Evolutionary conservation across 331 rosid genomes (phyloP).

Genomic region (Quercus phellos): DNA sequence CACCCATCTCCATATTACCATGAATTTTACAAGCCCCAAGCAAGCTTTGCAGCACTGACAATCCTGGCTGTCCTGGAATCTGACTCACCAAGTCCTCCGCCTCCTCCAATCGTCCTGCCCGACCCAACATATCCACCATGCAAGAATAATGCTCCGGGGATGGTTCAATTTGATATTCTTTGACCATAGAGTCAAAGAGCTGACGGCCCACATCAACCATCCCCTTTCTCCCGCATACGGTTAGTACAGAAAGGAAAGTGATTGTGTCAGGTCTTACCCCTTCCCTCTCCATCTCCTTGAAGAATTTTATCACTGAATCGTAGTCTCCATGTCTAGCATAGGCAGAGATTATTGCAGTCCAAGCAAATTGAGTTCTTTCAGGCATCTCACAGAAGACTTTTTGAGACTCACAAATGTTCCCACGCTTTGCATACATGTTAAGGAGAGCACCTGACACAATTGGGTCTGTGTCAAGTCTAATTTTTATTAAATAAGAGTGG

Average conservation of each 20-base stretch:
- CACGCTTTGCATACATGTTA: constrained; percentile 95
- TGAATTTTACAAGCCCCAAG: constrained; percentile 76
- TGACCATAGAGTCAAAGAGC: constrained; percentile 57
- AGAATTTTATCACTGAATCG: constrained; percentile 55
- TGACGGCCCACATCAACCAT: constrained; percentile 61
- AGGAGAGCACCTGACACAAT: constrained; percentile 69
- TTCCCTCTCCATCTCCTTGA: constrained; percentile 58
- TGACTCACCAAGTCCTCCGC: constrained; percentile 55
- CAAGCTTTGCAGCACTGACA: constrained; percentile 71
- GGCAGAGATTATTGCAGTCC: constrained; percentile 84
- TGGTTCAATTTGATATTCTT: constrained; percentile 59
- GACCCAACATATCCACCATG: constrained; percentile 86
- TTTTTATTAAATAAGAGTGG: constrained; percentile 61
- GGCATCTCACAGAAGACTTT: constrained; percentile 61
- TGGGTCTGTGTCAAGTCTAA: constrained; percentile 52
- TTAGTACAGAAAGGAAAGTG: constrained; percentile 72
- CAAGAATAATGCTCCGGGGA: constrained; percentile 65
- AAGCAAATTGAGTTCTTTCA: constrained; percentile 52
- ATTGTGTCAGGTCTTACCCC: constrained; percentile 58
- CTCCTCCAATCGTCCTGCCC: constrained; percentile 65
- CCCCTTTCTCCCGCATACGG: constrained; percentile 81
- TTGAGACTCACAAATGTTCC: constrained; percentile 61
- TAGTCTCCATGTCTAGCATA: constrained; percentile 76
- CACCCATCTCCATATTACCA: constrained; percentile 77
- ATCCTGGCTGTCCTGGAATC: constrained; percentile 68